Evolutionary conservation across 805 yeast species (phyloP), one percentile per base, ranked within the genome.

Genomic region (Myxozyma sirexii): DNA sequence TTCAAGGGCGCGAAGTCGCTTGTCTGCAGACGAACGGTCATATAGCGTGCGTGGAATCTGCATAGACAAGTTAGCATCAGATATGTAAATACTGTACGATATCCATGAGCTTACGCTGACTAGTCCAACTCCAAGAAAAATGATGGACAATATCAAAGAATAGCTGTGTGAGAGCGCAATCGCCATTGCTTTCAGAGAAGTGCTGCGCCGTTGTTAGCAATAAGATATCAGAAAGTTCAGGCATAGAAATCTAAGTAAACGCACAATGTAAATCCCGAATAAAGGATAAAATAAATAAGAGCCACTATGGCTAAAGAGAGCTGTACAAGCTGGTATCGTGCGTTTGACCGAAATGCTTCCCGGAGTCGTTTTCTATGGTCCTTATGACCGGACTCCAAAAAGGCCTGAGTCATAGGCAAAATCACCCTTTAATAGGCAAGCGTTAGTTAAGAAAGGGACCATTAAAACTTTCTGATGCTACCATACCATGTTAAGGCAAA

Each of bases 61-160:
- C n/a, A n/a, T n/a, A n/a, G n/a, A n/a, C n/a, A n/a, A n/a, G n/a
- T n/a, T n/a, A n/a, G n/a, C n/a, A n/a, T n/a, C n/a, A n/a, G n/a
- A n/a, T n/a, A n/a, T n/a, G n/a, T n/a, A n/a, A n/a, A n/a, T n/a
- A n/a, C n/a, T n/a, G 4, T 12, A 4, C 21, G 21, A 23, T n/a
- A 13, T 45, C 6, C 13, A 29, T 12, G 27, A 13, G 6, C 27
- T 24, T 51, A 62, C 77, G 45, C 80, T 79, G 17, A 88, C 81
- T 50, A 88, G 73, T 0, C 96, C 96, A 71, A 89, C 92, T 1
- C 93, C 88, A 88, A 90, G 84, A 59, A 90, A 75, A 93, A 94
- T 88, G 23, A 88, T 79, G 1, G 93, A 91, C 35, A 90, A 69
- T 1, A 86, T 77, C 69, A 90, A 77, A 0, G 96, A 82, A 71